A percentile compares a stretch with the other conserved stretches of the same genome.
Evolutionary conservation across 306 rosid species (phyloP).

Genomic region (Cotoneaster glaucophyllus): DNA sequence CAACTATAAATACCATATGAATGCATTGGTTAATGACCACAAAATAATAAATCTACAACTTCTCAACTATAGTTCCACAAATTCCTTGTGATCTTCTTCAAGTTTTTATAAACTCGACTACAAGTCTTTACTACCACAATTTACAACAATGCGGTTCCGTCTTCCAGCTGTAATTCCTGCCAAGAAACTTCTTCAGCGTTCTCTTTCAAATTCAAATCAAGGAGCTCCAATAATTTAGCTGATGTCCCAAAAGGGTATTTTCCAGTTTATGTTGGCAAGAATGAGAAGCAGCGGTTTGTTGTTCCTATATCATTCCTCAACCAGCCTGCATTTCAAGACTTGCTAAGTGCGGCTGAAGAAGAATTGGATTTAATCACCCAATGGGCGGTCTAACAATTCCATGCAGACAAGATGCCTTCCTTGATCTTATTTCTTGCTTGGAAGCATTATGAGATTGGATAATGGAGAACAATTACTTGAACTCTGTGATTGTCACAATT

Average conservation of each 20-base stretch:
- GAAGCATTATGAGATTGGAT: too few relatives aligned
- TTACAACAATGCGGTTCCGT: background rate
- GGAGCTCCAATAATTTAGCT: background rate
- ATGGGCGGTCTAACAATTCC: too few relatives aligned
- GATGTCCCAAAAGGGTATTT: constrained; percentile 32
- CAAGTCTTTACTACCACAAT: background rate
- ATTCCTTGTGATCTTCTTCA: background rate
- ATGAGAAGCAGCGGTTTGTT: constrained; percentile 3
- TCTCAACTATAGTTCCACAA: background rate
- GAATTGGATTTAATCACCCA: too few relatives aligned
- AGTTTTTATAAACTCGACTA: background rate
- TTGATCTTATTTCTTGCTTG: too few relatives aligned
- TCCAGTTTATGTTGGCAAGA: constrained; percentile 25
- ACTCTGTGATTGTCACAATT: too few relatives aligned
- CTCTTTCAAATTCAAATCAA: background rate
- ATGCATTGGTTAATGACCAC: background rate
- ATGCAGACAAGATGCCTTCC: too few relatives aligned
- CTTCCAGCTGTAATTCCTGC: background rate
- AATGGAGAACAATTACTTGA: too few relatives aligned
- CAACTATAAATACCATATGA: background rate
- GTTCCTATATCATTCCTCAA: too few relatives aligned
- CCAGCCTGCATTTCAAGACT: too few relatives aligned
- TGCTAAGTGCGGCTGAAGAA: too few relatives aligned
- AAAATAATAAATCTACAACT: background rate
- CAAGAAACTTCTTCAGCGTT: background rate